Base-by-base conservation (phyloP, 2,329 filamentous ascomycete species). In the Fusarium marasasianum region DNA sequence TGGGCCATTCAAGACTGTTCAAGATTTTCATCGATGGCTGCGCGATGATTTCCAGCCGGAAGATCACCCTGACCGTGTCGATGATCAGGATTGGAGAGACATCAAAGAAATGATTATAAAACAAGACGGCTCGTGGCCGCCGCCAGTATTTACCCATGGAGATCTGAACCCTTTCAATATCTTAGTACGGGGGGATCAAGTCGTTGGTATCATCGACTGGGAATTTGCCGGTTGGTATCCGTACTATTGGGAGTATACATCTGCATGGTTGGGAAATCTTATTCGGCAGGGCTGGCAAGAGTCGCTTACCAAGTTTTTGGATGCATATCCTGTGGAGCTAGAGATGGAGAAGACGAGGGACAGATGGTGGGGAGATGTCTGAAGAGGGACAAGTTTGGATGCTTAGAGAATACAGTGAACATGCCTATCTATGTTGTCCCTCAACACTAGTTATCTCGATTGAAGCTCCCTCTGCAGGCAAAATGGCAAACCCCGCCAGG, bases 321-420 rank as follows among this genome's bases (percentile, higher is more conserved):
- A 53, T 26, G 0, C 50, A 3, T 44, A 66, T 15, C 56, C 35
- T 12, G 1, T 1, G 1, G 66, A 62, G n/a, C 18, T 69, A 5
- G 56, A 69, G 15, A 69, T 69, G 50, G 63, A 66, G 35, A 61
- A 38, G 44, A 61, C 24, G 8, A 50, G 38, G 89, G 88, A 82
- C 91, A 90, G 74, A 92, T 91, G 82, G 92, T 92, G 63, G 66
- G 67, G 33, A 6, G 33, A 33, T 29, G 7, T 29, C 29, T 29
- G 24, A 26, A 26, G 24, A 26, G 24, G 24, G 24, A 26, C 24
- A 26, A 26, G 24, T 26, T 26, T 26, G 24, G 24, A 26, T 26
- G 24, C 24, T 26, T 26, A 26, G 24, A 26, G 24, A 26, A 26
- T 26, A 26, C 24, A 26, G 24, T 26, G 24, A 26, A 26, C 24